phyloP scores from a whole-genome alignment of 495 filamentous ascomycete species.

The Aspergillus affinis region DNA sequence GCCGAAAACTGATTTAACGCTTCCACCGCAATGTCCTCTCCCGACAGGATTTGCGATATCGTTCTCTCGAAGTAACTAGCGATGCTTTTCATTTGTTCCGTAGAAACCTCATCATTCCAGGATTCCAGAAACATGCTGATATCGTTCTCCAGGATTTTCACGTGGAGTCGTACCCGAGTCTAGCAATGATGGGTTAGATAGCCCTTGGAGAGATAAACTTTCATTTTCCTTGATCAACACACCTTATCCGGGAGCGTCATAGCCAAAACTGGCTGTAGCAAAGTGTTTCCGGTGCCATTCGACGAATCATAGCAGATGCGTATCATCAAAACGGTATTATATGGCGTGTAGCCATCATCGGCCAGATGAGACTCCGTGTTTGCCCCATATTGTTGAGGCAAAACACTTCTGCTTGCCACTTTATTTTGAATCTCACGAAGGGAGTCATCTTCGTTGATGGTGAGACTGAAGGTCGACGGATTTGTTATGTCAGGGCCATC shows the following conservation, averaged over 20 bases:
- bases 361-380: conserved; percentile 9
- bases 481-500: conserved; percentile 22
- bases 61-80: conserved; percentile 38
- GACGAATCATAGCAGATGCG: conserved; percentile 32
- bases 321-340: conserved; percentile 44
- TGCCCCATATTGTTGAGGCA: conserved; percentile 13
- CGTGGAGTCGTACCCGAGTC: conserved; percentile 48
- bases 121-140: conserved; percentile 49
- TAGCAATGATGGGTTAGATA: conserved; percentile 19
- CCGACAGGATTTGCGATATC: conserved; percentile 28
- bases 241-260: conserved; percentile 39
- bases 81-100: conserved; percentile 45
- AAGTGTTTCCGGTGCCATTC: conserved; percentile 11
- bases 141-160: conserved; percentile 41
- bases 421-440: conserved; percentile 34
- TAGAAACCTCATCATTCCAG: conserved; percentile 44
- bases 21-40: conserved; percentile 28
- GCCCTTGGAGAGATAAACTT: conserved; percentile 1
- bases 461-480: conserved; percentile 25
- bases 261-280: conserved; percentile 31
- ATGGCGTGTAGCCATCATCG: conserved; percentile 26
- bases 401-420: conserved; percentile 14
- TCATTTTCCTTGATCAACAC: conserved; percentile 6
- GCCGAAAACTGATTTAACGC: conserved; percentile 39
- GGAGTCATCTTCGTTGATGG: conserved; percentile 35